phyloP scores from a whole-genome alignment of 495 filamentous ascomycete species.

The Diplogelasinospora grovesii region DNA sequence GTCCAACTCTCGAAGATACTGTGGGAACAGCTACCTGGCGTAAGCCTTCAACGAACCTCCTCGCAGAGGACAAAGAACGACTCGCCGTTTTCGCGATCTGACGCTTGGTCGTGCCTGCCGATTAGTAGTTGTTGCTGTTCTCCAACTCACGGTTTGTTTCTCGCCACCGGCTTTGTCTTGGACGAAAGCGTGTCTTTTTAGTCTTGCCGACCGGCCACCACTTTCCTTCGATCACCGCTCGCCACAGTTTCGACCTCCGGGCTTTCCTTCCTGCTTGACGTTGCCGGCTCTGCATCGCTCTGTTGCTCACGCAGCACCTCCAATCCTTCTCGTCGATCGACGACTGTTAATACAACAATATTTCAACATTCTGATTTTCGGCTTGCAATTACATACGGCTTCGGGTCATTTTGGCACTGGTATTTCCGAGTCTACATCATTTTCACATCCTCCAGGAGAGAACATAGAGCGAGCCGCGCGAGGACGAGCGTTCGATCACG shows the following conservation, averaged over 20 bases:
- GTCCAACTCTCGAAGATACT: too few species aligned
- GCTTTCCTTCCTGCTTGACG: slow-evolving; percentile 14
- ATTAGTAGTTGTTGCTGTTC: background rate
- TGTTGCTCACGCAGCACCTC: slow-evolving; percentile 27
- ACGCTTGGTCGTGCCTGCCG: slow-evolving; percentile 1
- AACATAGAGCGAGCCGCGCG: slow-evolving; percentile 24
- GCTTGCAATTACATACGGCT: slow-evolving; percentile 1
- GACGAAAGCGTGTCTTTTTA: background rate
- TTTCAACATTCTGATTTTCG: too few species aligned
- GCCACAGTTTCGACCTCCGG: slow-evolving; percentile 2
- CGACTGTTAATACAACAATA: slow-evolving; percentile 20
- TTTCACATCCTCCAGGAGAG: slow-evolving; percentile 25
- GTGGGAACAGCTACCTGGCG: background rate
- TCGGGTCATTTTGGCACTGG: slow-evolving; percentile 4
- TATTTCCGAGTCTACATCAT: slow-evolving; percentile 21
- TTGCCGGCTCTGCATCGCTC: slow-evolving; percentile 14
- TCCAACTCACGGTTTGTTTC: background rate
- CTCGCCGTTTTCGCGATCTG: background rate
- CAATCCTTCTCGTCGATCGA: slow-evolving; percentile 14
- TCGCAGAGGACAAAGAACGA: slow-evolving; percentile 1
- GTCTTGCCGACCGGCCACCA: background rate
- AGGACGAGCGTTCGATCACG: slow-evolving; percentile 27
- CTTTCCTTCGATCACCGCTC: slow-evolving; percentile 6
- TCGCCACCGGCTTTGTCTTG: slow-evolving; percentile 9
- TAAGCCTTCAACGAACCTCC: background rate